Evolutionary conservation across 805 yeast genomes (phyloP).

Genomic region (Candida coquimbonensis): DNA sequence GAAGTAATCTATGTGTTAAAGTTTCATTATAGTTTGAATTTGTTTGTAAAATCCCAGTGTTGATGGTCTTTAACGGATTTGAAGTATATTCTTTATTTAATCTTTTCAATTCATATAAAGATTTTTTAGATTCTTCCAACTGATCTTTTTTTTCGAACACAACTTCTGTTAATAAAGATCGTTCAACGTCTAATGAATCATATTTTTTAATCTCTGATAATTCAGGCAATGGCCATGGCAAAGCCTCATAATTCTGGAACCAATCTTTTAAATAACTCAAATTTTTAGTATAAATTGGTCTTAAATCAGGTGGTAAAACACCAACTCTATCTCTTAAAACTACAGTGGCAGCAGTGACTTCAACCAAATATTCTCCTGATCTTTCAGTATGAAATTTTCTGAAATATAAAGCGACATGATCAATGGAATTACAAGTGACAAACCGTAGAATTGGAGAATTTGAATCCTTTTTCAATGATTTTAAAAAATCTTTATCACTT

Average conservation of each 20-base stretch:
- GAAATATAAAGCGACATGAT: constrained; percentile 63
- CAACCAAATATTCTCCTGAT: constrained; percentile 44
- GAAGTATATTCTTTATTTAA: constrained; percentile 60
- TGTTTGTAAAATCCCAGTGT: constrained; percentile 44
- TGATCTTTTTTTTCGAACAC: constrained; percentile 40
- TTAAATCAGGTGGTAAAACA: constrained; percentile 66
- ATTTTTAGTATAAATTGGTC: constrained; percentile 66
- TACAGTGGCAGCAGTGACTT: constrained; percentile 74
- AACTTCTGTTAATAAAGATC: constrained; percentile 68
- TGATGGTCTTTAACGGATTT: constrained; percentile 56
- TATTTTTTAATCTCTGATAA: constrained; percentile 56
- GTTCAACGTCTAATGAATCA: constrained; percentile 70
- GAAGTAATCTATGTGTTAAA: constrained; percentile 58
- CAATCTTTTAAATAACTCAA: constrained; percentile 57
- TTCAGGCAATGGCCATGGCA: constrained; percentile 76
- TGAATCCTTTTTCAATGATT: constrained; percentile 23
- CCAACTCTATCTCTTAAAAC: constrained; percentile 81
- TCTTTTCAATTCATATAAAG: constrained; percentile 53
- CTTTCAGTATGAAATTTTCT: constrained; percentile 24
- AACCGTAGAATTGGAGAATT: constrained; percentile 57
- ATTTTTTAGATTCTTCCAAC: constrained; percentile 29
- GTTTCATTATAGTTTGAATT: constrained; percentile 32
- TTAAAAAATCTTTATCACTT: constrained; percentile 34
- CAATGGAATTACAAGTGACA: constrained; percentile 74
- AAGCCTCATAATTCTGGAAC: constrained; percentile 36